Percentiles rank a stretch among this genome's conserved stretches.
Conservation (phyloP, 129 eudicot genomes). For the Logfia minima region DNA sequence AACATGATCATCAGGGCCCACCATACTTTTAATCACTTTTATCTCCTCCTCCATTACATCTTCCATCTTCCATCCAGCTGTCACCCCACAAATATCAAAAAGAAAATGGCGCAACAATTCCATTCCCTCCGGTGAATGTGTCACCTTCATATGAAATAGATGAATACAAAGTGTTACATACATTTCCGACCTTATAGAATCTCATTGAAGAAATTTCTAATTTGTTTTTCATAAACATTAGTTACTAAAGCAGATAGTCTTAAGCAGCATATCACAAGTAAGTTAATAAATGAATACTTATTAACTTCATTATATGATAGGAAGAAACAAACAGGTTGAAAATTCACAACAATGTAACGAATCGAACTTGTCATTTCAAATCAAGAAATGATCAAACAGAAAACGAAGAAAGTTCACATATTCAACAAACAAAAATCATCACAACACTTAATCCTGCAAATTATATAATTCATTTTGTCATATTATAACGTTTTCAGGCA, state of each 20-base stretch:
- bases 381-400: neutral
- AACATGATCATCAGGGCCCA: constrained; percentile 82
- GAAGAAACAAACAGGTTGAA: neutral
- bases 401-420: neutral
- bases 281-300: neutral
- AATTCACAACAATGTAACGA: neutral
- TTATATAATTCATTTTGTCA: neutral
- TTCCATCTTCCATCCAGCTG: constrained; percentile 88
- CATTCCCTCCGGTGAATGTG: constrained; percentile 93
- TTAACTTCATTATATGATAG: neutral
- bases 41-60: constrained; percentile 85
- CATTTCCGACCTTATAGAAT: neutral
- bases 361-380: neutral
- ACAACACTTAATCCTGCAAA: neutral
- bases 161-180: neutral
- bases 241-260: neutral
- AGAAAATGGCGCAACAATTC: constrained; percentile 66
- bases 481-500: neutral
- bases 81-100: constrained; percentile 70
- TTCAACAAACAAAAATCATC: constrained; percentile 10
- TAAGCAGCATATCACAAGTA: neutral
- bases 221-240: neutral
- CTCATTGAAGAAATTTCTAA: neutral
- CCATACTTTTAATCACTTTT: constrained; percentile 54
- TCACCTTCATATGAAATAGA: constrained; percentile 52